Conservation (phyloP, 2,329 filamentous ascomycete genomes). For the Cladosporium oxysporum region DNA sequence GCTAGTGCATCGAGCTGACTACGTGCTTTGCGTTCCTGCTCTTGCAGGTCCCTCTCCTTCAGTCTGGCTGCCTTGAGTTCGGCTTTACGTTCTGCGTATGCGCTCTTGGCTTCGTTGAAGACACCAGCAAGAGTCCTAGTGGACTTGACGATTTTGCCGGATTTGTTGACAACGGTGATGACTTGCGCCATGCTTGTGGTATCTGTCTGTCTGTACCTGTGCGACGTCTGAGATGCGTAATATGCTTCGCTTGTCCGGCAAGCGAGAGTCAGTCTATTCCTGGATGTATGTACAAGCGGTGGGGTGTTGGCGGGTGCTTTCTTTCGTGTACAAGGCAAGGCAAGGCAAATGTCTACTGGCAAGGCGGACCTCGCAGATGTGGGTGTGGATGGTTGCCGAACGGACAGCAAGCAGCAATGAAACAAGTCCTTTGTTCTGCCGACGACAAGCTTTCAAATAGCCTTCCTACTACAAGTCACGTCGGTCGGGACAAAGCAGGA, state of each 20-base stretch:
- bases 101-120: slow-evolving; percentile 87
- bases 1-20: slow-evolving; percentile 56
- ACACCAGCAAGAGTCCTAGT: slow-evolving; percentile 87
- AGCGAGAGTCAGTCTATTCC: slow-evolving; percentile 12
- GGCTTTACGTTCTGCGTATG: slow-evolving; percentile 85
- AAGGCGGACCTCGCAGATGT: not conserved
- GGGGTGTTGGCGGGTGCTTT: not conserved
- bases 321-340: not conserved
- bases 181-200: slow-evolving; percentile 57
- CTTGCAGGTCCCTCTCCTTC: slow-evolving; percentile 48
- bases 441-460: slow-evolving; percentile 14
- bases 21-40: slow-evolving; percentile 57
- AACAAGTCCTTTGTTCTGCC: slow-evolving; percentile 17
- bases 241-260: slow-evolving; percentile 17
- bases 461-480: slow-evolving; percentile 4
- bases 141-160: slow-evolving; percentile 86
- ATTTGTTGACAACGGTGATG: slow-evolving; percentile 86
- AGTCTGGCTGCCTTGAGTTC: slow-evolving; percentile 73
- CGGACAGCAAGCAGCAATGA: not conserved
- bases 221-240: not conserved
- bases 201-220: not conserved
- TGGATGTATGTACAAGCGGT: slow-evolving; percentile 7
- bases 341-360: slow-evolving; percentile 15
- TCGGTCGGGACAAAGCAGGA: slow-evolving; percentile 5
- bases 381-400: not conserved